Base-by-base conservation (phyloP, 2,329 filamentous ascomycete species). In the Scytalidium lignicola region DNA sequence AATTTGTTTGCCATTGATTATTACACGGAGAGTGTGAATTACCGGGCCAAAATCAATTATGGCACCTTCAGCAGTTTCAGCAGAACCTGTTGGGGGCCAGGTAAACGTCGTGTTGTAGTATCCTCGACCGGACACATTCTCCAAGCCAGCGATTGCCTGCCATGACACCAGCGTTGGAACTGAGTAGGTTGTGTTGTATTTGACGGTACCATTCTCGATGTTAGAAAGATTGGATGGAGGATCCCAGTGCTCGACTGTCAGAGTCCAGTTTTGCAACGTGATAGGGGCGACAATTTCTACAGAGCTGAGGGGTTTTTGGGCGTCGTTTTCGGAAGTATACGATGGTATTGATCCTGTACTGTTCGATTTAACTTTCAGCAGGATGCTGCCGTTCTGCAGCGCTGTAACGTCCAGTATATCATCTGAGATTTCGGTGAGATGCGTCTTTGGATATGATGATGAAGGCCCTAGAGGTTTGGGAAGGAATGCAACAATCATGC, bases 201-300 rank as follows among this genome's bases (percentile, higher is more conserved):
- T 51, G 20, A 58, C 37, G 15, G 62, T 44, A 18, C 48, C 51
- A n/a, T 48, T 49, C 1, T 51, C 32, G 8, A 59, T 48, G 28
- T 64, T 49, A 32, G 53, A 65, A 9, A 68, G 50, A 46, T 72
- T 57, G 5, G 55, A 39, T 1, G 69, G 68, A 5, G 68, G 61
- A 6, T 58, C 56, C 70, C 70, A 73, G 51, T 65, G 62, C 52
- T 73, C 68, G 12, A 67, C 58, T 1, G 52, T 58, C 1, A 73
- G 52, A 1, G 58, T 62, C 70, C 70, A 73, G 26, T 62, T 60
- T 2, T 48, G 52, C 1, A 72, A 58, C 18, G 55, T 60, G 32
- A 62, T 53, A 3, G 58, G 17, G 13, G 29, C 32, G 5, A 8
- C 15, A 5, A 17, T 37, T 5, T 37, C 4, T 37, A 9, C 32